A percentile compares a stretch with the other conserved stretches of the same genome.
Evolutionary conservation across 1,284 basidiomycete species (phyloP).

Genomic region (Xerocomus cyaneibrunnescens): DNA sequence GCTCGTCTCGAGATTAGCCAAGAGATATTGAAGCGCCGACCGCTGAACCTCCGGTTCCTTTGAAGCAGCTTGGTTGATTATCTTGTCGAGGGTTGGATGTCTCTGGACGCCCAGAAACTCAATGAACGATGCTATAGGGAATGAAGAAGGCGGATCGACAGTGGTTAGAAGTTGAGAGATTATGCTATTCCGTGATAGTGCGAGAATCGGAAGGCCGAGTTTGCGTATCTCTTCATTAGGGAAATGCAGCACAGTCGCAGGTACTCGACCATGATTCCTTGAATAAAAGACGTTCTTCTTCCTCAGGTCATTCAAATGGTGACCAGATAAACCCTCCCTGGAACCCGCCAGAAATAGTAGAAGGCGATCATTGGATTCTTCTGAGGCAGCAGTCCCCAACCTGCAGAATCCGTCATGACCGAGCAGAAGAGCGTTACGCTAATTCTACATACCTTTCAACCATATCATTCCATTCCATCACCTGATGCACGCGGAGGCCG

Average conservation of each 20-base stretch:
- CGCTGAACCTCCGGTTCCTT: slow-evolving; percentile 1
- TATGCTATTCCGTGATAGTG: background rate
- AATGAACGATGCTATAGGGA: background rate
- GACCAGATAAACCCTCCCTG: background rate
- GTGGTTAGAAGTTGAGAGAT: background rate
- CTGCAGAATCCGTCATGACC: slow-evolving; percentile 2
- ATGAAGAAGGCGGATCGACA: background rate
- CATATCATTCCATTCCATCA: slow-evolving; percentile 14
- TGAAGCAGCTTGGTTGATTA: slow-evolving; percentile 23
- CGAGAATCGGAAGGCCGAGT: slow-evolving; percentile 24
- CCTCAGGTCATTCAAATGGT: background rate
- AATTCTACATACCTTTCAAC: slow-evolving; percentile 7
- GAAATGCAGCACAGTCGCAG: slow-evolving; percentile 14
- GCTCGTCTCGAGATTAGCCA: slow-evolving; percentile 20
- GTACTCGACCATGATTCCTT: slow-evolving; percentile 5
- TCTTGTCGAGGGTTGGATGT: slow-evolving; percentile 16
- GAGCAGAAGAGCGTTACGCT: background rate
- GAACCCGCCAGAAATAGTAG: background rate
- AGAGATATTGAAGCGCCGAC: slow-evolving; percentile 18
- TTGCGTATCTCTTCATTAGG: slow-evolving; percentile 9
- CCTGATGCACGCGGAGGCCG: slow-evolving; percentile 2
- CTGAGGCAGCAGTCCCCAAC: slow-evolving; percentile 15
- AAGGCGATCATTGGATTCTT: slow-evolving; percentile 16
- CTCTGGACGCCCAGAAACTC: slow-evolving; percentile 13
- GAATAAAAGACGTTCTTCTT: slow-evolving; percentile 14